A percentile compares a stretch with the other conserved stretches of the same genome.
Conservation (phyloP, 805 yeast genomes). For the Metschnikowia corniflorae region DNA sequence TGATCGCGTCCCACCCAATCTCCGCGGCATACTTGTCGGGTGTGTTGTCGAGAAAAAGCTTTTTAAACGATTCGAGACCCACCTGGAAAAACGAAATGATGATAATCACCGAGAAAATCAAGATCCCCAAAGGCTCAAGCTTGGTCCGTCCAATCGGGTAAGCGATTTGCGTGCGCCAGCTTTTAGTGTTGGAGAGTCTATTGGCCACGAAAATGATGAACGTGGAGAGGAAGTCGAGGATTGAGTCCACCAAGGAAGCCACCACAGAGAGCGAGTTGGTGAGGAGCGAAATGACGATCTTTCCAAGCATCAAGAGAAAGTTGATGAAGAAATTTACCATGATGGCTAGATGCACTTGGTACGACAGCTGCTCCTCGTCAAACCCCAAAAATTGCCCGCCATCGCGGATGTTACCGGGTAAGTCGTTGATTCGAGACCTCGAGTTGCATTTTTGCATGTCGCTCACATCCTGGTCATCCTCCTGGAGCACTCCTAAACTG, state of each 20-base stretch:
- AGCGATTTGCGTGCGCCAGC: constrained; percentile 43
- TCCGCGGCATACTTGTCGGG: constrained; percentile 39
- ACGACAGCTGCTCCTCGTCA: constrained; percentile 39
- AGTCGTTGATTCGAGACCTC: constrained; percentile 35
- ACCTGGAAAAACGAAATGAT: constrained; percentile 71
- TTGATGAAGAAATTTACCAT: constrained; percentile 61
- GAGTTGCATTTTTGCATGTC: constrained; percentile 18
- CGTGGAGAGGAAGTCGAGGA: constrained; percentile 70
- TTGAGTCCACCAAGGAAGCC: constrained; percentile 76
- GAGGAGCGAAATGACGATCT: constrained; percentile 54
- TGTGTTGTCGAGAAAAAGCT: constrained; percentile 35
- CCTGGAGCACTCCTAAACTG: constrained; percentile 17
- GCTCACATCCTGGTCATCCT: constrained; percentile 9
- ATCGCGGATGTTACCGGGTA: constrained; percentile 60
- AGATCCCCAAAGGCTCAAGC: constrained; percentile 74
- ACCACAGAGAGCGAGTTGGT: constrained; percentile 71
- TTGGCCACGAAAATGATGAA: constrained; percentile 66
- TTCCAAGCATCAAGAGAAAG: constrained; percentile 55
- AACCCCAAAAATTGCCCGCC: constrained; percentile 53
- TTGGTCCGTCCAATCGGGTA: constrained; percentile 73
- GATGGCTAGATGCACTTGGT: constrained; percentile 56
- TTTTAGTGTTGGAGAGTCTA: constrained; percentile 41
- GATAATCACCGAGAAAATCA: constrained; percentile 68
- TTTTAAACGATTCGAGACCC: constrained; percentile 56
- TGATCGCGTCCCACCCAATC: constrained; percentile 48